Conservation (phyloP, 352 stramenopile genomes). For the Saprolegnia parasitica region DNA sequence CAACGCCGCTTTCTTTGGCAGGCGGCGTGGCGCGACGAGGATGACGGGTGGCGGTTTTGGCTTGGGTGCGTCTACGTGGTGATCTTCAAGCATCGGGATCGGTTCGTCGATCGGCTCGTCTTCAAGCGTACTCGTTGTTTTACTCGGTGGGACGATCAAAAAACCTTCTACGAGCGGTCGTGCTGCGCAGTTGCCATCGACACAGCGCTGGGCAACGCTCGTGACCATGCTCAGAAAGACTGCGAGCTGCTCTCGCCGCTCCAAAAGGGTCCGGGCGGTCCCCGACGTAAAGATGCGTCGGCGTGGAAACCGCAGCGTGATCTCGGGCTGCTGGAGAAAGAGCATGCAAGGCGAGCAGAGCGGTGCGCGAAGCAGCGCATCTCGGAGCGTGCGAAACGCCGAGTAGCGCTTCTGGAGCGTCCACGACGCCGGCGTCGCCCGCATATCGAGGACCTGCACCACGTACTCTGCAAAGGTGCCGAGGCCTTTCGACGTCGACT, state of each 20-base stretch:
- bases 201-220: conserved; percentile 69
- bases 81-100: no score
- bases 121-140: no score
- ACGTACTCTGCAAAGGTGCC: conserved; percentile 1
- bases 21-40: no score
- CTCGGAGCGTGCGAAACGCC: conserved; percentile 76
- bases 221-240: conserved; percentile 68
- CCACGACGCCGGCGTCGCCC: conserved; percentile 39
- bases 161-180: conserved; percentile 81
- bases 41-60: no score
- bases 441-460: neutral
- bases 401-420: conserved; percentile 81
- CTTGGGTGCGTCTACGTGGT: no score
- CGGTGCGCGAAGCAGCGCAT: conserved; percentile 63
- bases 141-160: conserved; percentile 60
- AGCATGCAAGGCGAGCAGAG: conserved; percentile 66
- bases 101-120: no score
- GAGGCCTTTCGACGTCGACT: neutral
- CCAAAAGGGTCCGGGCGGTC: conserved; percentile 47
- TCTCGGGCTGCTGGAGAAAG: conserved; percentile 61
- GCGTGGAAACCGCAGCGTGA: neutral
- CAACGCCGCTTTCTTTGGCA: no score
- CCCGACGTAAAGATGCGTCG: neutral
- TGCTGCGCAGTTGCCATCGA: conserved; percentile 63
- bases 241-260: conserved; percentile 63